phyloP scores from a whole-genome alignment of 306 rosid genomes.

The Lathyrus oleraceus region DNA sequence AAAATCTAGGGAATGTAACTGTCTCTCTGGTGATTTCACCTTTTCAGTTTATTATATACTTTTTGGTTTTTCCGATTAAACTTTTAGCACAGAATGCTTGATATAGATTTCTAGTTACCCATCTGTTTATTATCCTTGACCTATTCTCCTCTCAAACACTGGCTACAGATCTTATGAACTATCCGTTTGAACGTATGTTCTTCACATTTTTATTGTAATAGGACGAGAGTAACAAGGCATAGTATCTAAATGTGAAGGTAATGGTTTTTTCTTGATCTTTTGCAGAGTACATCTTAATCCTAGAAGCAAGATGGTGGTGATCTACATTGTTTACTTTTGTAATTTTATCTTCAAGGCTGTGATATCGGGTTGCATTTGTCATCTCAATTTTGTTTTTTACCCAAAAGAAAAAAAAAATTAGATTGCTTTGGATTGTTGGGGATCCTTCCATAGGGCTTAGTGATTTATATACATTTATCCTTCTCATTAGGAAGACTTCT shows the following conservation, averaged over 20 bases:
- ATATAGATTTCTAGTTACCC: too few species aligned
- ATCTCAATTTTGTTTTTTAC: neutral
- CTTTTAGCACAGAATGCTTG: too few species aligned
- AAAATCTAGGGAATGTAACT: too few species aligned
- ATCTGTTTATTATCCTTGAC: too few species aligned
- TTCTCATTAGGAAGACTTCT: neutral
- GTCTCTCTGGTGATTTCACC: neutral
- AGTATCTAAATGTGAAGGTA: neutral
- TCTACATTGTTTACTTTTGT: neutral
- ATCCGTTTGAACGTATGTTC: too few species aligned
- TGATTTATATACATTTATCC: neutral
- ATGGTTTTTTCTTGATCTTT: neutral
- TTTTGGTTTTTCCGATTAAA: too few species aligned
- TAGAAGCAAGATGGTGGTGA: constrained; percentile 1
- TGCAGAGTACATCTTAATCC: constrained; percentile 10
- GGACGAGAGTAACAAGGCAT: too few species aligned
- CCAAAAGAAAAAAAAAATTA: neutral
- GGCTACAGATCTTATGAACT: too few species aligned
- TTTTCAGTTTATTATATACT: too few species aligned
- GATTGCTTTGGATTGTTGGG: neutral
- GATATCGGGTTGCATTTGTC: neutral
- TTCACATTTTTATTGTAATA: too few species aligned
- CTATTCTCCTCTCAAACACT: too few species aligned
- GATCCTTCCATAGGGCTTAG: neutral
- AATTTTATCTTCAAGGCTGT: neutral